phyloP scores from a whole-genome alignment of 2,329 filamentous ascomycete genomes.

The Fusarium brevicatenulatum region DNA sequence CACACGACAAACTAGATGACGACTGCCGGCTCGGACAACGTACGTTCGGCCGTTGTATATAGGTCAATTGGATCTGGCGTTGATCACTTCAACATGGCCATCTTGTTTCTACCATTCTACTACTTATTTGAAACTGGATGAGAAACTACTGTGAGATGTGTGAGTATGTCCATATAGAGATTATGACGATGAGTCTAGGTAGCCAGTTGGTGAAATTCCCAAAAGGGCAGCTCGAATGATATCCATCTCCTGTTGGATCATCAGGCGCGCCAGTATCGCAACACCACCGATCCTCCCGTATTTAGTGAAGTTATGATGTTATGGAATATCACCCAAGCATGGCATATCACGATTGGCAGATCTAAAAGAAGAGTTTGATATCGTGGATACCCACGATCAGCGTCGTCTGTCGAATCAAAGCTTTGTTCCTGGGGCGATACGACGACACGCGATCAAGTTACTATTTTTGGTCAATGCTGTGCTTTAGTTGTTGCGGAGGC shows the following conservation, averaged over 20 bases:
- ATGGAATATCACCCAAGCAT: not conserved
- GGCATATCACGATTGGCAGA: not conserved
- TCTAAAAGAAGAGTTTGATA: not conserved
- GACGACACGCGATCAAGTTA: conserved; percentile 37
- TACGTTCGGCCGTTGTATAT: conserved; percentile 43
- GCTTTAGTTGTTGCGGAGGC: conserved; percentile 4
- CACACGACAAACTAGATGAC: conserved; percentile 45
- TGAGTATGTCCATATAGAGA: not conserved
- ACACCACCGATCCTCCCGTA: not conserved
- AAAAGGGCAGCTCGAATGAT: not conserved
- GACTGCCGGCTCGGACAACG: conserved; percentile 39
- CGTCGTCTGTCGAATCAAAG: conserved; percentile 17
- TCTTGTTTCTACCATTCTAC: conserved; percentile 30
- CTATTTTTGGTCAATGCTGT: conserved; percentile 39
- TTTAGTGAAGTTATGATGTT: not conserved
- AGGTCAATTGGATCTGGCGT: conserved; percentile 44
- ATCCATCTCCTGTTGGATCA: not conserved
- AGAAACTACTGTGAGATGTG: not conserved
- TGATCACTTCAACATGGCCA: conserved; percentile 33
- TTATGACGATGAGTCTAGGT: not conserved
- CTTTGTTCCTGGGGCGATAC: conserved; percentile 32
- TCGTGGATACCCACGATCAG: conserved; percentile 17
- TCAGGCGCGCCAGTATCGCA: not conserved
- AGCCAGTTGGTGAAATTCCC: not conserved
- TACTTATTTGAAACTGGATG: not conserved